phyloP scores from a whole-genome alignment of 2,329 filamentous ascomycete species.

The Gremmenia infestans region DNA sequence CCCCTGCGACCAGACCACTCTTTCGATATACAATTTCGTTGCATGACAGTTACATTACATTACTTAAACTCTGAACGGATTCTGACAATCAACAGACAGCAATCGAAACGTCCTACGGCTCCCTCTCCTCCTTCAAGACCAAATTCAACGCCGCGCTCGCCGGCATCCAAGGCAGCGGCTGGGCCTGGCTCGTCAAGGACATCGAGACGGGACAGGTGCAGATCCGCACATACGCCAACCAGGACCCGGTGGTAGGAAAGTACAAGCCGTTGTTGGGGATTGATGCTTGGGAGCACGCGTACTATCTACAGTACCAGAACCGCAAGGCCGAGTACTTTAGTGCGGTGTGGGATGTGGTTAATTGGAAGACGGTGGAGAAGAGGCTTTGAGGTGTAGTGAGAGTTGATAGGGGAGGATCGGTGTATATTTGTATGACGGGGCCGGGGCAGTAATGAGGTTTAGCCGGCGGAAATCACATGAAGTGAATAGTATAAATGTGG shows the following conservation, averaged over 20 bases:
- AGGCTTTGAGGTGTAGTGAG: slow-evolving; percentile 45
- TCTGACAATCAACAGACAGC: slow-evolving; percentile 21
- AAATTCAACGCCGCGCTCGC: slow-evolving; percentile 55
- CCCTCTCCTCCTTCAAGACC: slow-evolving; percentile 49
- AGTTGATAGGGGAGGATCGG: not conserved
- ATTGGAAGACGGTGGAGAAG: slow-evolving; percentile 87
- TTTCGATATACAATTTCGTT: too few relatives aligned
- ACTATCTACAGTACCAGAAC: slow-evolving; percentile 96
- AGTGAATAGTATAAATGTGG: not conserved
- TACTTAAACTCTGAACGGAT: too few relatives aligned
- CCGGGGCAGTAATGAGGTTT: not conserved
- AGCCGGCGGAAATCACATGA: not conserved
- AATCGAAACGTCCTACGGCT: slow-evolving; percentile 41
- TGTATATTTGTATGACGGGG: too few relatives aligned
- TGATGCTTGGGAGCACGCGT: slow-evolving; percentile 95
- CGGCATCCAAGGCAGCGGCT: slow-evolving; percentile 56
- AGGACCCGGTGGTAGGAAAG: slow-evolving; percentile 82
- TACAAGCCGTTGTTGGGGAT: slow-evolving; percentile 80
- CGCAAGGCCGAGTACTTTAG: slow-evolving; percentile 94
- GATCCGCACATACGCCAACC: slow-evolving; percentile 73
- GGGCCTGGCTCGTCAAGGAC: slow-evolving; percentile 54
- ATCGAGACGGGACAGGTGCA: slow-evolving; percentile 49
- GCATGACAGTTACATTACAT: too few relatives aligned
- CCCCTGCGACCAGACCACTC: too few relatives aligned
- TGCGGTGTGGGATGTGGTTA: slow-evolving; percentile 90